Percentiles rank a stretch among this genome's conserved stretches.
Conservation (phyloP, 192 early-diverging fungal species). For the Coemansia sp. region DNA sequence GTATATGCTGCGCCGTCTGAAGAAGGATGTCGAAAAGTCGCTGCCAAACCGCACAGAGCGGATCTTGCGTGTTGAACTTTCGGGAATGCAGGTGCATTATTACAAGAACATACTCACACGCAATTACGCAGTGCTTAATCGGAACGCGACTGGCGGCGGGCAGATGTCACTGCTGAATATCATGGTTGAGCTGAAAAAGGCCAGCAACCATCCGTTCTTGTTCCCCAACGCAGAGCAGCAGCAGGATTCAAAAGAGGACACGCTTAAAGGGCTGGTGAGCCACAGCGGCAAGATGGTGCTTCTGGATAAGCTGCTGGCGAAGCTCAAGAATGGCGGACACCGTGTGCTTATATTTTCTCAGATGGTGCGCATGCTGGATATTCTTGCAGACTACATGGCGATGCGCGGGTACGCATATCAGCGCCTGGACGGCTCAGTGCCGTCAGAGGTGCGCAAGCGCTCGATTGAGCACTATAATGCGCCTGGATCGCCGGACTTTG, state of each 20-base stretch:
- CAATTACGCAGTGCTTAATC: constrained; percentile 87
- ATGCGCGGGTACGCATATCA: constrained; percentile 87
- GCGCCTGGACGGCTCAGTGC: constrained; percentile 90
- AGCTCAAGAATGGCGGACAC: constrained; percentile 88
- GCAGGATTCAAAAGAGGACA: constrained; percentile 66
- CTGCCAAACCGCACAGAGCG: constrained; percentile 94
- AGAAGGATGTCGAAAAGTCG: constrained; percentile 98
- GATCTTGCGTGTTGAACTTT: constrained; percentile 91
- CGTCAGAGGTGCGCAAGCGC: constrained; percentile 87
- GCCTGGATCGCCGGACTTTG: constrained; percentile 89
- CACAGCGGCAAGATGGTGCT: constrained; percentile 99
- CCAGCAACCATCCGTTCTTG: constrained; percentile 94
- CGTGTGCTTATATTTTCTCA: constrained; percentile 98
- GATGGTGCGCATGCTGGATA: constrained; percentile 96
- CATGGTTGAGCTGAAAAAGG: constrained; percentile 95
- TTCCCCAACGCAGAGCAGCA: constrained; percentile 74
- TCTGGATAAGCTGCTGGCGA: constrained; percentile 90
- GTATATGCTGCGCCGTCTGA: constrained; percentile 92
- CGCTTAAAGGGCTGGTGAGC: constrained; percentile 76
- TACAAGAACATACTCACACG: constrained; percentile 95
- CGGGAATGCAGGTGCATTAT: constrained; percentile 85
- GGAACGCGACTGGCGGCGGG: constrained; percentile 60
- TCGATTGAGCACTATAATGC: constrained; percentile 98
- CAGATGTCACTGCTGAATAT: constrained; percentile 90
- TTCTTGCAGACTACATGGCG: constrained; percentile 90